Base-by-base conservation (phyloP, 2,329 filamentous ascomycete genomes). In the Tolypocladium tropicale region DNA sequence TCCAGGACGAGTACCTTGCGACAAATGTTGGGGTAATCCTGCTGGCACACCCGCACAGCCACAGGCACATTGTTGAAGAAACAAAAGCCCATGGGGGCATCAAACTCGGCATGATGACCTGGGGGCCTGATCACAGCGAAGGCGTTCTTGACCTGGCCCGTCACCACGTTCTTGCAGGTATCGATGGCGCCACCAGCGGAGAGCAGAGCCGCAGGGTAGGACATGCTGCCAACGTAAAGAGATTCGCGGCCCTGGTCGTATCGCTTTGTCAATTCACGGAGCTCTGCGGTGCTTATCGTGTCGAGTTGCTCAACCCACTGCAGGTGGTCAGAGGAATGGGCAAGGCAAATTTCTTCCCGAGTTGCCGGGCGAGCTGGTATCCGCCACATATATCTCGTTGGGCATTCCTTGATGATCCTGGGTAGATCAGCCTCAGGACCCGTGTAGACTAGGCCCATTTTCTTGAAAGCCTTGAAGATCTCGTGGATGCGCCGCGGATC, bases 31-130 rank as follows among this genome's bases (percentile, higher is more conserved):
- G 89, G 89, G 62, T 89, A 94, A 58, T 91, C 85, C 54, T 80
- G 76, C 68, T 96, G 91, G 67, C 92, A 96, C 14, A 92, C 88
- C 58, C 84, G 87, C n/a, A 91, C 86, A 1, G 92, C 93, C 57
- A 99, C 88, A 23, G 90, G 91, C 3, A 97, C 94, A 66, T 99
- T 99, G 74, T 99, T 96, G 75, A 97, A 97, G 57, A 97, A 82
- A 69, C 94, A 99, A 67, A 99, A 99, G 0, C 94, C 94, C 80
- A 96, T 94, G 1, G 93, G 83, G 37, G 85, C 78, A 64, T 94
- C 81, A 57, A 84, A 85, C 68, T 99, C 94, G 1, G 94, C 94
- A 70, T 99, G 94, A 66, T 99, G 94, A 0, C 94, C 94, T 0
- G 94, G 94, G 2, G 94, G 94, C 16, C 94, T 84, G 64, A 99